Conservation (phyloP, 768 basidiomycete species). For the Boletus reticuloceps region DNA sequence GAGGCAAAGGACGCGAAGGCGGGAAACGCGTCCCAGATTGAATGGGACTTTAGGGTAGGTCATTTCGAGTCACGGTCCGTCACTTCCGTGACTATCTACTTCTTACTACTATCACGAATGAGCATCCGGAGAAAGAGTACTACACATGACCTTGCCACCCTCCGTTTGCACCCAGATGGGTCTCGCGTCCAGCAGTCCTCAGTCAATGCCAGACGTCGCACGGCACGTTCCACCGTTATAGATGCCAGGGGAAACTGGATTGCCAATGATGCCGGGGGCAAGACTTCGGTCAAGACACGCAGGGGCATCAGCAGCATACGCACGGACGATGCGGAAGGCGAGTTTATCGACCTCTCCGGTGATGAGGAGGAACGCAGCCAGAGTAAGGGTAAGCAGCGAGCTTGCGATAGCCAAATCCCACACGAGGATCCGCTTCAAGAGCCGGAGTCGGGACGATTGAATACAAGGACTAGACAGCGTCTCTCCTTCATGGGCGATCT, state of each 20-base stretch:
- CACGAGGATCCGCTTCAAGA: conserved; percentile 11
- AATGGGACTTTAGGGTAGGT: conserved; percentile 20
- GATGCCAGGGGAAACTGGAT: conserved; percentile 63
- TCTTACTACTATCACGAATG: conserved; percentile 11
- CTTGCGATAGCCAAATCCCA: conserved; percentile 9
- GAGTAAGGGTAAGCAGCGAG: conserved; percentile 27
- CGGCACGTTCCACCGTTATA: conserved; percentile 35
- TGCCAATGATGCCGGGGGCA: conserved; percentile 63
- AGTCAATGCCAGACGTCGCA: conserved; percentile 33
- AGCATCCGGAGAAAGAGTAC: conserved; percentile 44
- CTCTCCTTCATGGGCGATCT: conserved; percentile 48
- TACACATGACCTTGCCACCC: conserved; percentile 60
- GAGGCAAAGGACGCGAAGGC: not conserved
- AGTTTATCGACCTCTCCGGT: conserved; percentile 20
- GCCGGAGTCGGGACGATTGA: conserved; percentile 10
- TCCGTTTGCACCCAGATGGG: conserved; percentile 66
- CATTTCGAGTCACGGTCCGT: not conserved
- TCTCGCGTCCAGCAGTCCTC: conserved; percentile 52
- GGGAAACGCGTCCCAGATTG: conserved; percentile 16
- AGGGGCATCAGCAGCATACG: conserved; percentile 18
- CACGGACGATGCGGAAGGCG: conserved; percentile 25
- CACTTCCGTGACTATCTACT: not conserved
- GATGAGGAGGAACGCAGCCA: conserved; percentile 17
- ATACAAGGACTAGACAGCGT: conserved; percentile 37
- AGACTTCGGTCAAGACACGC: conserved; percentile 38